Evolutionary conservation across 805 yeast species (phyloP).

Genomic region (Saccharomycopsis fermentans): DNA sequence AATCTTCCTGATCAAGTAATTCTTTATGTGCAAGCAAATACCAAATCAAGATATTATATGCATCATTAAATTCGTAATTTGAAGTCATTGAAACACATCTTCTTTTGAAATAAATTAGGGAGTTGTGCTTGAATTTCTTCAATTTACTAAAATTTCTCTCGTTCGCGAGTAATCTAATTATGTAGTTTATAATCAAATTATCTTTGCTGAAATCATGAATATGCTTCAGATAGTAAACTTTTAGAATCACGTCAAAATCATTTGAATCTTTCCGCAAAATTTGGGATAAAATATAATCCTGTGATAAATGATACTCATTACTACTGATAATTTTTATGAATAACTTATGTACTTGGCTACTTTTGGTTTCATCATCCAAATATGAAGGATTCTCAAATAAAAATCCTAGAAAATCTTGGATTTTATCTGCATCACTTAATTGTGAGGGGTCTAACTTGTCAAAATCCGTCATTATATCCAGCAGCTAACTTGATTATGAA

Average conservation of each 20-base stretch:
- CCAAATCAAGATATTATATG: neutral
- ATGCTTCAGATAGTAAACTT: neutral
- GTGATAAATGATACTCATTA: neutral
- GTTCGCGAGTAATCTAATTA: neutral
- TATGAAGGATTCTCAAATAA: neutral
- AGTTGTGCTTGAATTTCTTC: neutral
- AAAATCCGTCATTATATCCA: neutral
- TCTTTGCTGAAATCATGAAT: neutral
- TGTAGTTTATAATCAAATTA: neutral
- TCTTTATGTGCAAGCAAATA: neutral
- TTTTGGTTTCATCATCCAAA: neutral
- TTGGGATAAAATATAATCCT: neutral
- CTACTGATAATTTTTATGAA: neutral
- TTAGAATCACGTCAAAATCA: neutral
- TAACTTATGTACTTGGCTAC: neutral
- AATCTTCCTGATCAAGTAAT: neutral
- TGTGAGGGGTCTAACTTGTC: neutral
- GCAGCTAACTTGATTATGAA: too few relatives aligned
- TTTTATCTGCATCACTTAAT: neutral
- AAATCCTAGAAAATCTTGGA: neutral
- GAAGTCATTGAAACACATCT: too few relatives aligned
- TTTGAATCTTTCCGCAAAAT: neutral
- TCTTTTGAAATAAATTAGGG: neutral
- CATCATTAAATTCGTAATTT: neutral
- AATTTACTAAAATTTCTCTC: neutral